Evolutionary conservation across 148 eudicot species (phyloP).

Genomic region (Diospyros lotus): DNA sequence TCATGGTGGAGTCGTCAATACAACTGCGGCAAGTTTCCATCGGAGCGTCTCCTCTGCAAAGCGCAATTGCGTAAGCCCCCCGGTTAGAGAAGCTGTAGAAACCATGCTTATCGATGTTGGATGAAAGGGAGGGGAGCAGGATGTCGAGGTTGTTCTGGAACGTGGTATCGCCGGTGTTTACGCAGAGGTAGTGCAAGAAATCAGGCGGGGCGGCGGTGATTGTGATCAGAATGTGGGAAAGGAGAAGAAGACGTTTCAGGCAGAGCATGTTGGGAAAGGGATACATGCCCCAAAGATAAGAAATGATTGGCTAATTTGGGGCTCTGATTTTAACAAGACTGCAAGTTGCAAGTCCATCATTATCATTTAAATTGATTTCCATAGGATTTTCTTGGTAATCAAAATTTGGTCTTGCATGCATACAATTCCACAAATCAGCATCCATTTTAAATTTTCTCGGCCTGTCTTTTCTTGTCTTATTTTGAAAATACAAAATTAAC

Average conservation of each 20-base stretch:
- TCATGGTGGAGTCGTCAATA: constrained; percentile 12
- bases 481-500: too few relatives aligned
- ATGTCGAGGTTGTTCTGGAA: neutral
- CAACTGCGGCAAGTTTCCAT: constrained; percentile 21
- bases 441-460: too few relatives aligned
- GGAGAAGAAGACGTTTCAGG: neutral
- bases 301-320: too few relatives aligned
- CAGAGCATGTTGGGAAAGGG: too few relatives aligned
- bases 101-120: neutral
- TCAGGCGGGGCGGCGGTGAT: neutral
- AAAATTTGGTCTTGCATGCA: too few relatives aligned
- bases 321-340: too few relatives aligned
- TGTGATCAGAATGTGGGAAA: neutral
- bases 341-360: too few relatives aligned
- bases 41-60: constrained; percentile 28
- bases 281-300: too few relatives aligned
- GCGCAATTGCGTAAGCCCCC: constrained; percentile 6
- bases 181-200: neutral
- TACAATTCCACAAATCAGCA: too few relatives aligned
- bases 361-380: too few relatives aligned
- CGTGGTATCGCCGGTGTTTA: neutral
- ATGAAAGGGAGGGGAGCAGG: neutral
- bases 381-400: too few relatives aligned
- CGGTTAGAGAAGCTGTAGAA: neutral
- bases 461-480: too few relatives aligned